Evolutionary conservation across 495 filamentous ascomycete species (phyloP), one percentile per base, ranked within the genome.

Genomic region (Aspergillus diversus): DNA sequence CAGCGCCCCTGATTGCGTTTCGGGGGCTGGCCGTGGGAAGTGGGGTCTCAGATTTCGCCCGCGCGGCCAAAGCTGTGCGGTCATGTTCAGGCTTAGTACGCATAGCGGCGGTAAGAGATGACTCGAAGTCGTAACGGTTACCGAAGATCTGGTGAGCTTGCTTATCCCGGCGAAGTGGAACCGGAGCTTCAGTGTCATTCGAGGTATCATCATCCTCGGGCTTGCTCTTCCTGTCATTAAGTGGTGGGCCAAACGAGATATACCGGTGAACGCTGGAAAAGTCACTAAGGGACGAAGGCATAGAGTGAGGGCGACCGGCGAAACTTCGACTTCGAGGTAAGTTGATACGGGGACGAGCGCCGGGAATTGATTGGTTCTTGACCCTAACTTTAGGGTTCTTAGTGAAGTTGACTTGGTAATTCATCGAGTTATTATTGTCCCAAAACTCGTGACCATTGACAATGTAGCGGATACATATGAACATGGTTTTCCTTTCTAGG

Each of bases 361-460:
- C 77, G 63, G 83, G 78, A 9, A 71, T 69, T 54, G 75, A 78
- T 55, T 78, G 78, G 72, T 84, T 84, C 34, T 65, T 85, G 55
- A 84, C 82, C 51, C 87, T 83, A 46, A 78, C 66, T 76, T 90
- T 92, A 56, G 78, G 73, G 69, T 87, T 88, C 80, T 92, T 96
- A 49, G 81, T 79, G 78, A 99, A 99, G 71, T 96, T 92, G 56
- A 97, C 85, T 68, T 96, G 92, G 75, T 92, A 98, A 74, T 99
- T 97, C 72, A 86, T 83, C 12, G 79, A 79, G 60, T 83, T 74
- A 71, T 99, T 98, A 80, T 93, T 99, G 78, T 99, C 96, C 95
- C 95, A 99, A 71, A 87, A 89, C 66, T 97, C 94, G 65, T 91
- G 85, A 7, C 93, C 92, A 65, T 85, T 87, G 47, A 96, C 92